These are phyloP conservation scores for Naganishia antarctica DNA, from an alignment of 768 basidiomycete species.

Conservation along the genomic window DNA sequence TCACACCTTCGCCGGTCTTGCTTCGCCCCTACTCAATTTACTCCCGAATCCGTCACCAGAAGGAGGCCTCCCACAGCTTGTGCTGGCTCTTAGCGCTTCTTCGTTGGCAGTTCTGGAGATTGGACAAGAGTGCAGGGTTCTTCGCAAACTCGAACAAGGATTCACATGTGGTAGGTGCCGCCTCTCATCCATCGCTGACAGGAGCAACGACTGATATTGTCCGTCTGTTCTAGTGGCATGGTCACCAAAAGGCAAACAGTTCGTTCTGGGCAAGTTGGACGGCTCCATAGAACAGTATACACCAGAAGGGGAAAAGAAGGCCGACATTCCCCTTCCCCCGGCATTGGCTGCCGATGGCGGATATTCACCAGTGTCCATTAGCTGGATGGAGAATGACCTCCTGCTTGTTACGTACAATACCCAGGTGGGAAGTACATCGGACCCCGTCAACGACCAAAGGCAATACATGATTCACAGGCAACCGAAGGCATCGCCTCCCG, in stretches of 20 bases:
- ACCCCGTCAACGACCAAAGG: constrained; percentile 35
- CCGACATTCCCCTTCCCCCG: constrained; percentile 40
- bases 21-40: constrained; percentile 37
- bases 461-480: constrained; percentile 44
- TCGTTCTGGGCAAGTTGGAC: constrained; percentile 44
- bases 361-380: constrained; percentile 36
- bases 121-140: not conserved
- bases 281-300: constrained; percentile 49
- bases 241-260: constrained; percentile 53
- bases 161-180: constrained; percentile 39
- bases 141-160: constrained; percentile 6
- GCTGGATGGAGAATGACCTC: constrained; percentile 53
- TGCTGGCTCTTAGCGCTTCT: constrained; percentile 19
- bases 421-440: constrained; percentile 17
- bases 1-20: constrained; percentile 32
- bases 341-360: constrained; percentile 25
- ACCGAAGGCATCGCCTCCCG: constrained; percentile 29
- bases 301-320: constrained; percentile 49
- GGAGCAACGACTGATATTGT: constrained; percentile 10
- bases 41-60: constrained; percentile 41
- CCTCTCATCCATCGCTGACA: not conserved
- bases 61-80: constrained; percentile 28
- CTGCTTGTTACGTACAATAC: constrained; percentile 49
- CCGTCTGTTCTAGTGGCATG: constrained; percentile 37
- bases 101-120: constrained; percentile 38